Conservation (phyloP, 257 asterid species). For the Ilex aquifolium region DNA sequence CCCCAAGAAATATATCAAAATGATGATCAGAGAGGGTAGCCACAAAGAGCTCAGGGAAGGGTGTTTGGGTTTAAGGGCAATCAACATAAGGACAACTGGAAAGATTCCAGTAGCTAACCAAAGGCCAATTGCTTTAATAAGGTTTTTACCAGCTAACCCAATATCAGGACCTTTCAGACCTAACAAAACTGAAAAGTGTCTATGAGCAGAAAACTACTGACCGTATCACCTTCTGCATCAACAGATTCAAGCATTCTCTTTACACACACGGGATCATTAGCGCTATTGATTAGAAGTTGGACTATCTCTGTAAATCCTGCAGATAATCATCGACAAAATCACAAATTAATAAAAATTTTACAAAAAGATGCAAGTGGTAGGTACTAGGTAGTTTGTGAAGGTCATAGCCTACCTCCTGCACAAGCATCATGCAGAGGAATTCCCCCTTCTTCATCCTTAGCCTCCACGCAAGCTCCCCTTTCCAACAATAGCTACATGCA, state of each 20-base stretch:
- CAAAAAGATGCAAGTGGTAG: not conserved
- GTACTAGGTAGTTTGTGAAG: not conserved
- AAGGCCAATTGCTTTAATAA: too few species aligned
- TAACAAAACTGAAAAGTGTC: not conserved
- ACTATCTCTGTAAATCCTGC: slow-evolving; percentile 65
- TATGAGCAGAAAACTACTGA: slow-evolving; percentile 27
- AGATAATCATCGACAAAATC: not conserved
- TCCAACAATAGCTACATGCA: slow-evolving; percentile 58
- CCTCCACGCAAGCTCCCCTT: slow-evolving; percentile 66
- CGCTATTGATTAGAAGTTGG: slow-evolving; percentile 40
- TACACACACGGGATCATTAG: slow-evolving; percentile 42
- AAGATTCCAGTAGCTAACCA: too few species aligned
- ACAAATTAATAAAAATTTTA: not conserved
- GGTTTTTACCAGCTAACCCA: not conserved
- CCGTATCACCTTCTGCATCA: slow-evolving; percentile 83
- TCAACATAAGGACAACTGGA: too few species aligned
- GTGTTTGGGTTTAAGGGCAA: too few species aligned
- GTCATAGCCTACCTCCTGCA: slow-evolving; percentile 59
- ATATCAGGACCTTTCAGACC: not conserved
- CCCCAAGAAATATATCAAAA: too few species aligned
- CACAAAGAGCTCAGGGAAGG: too few species aligned
- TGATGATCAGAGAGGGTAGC: too few species aligned
- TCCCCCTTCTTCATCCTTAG: slow-evolving; percentile 76
- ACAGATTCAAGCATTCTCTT: slow-evolving; percentile 64
- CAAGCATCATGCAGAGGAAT: slow-evolving; percentile 88